Base-by-base conservation (phyloP, 202 grass and related monocot species). In the Alloteropsis angusta region DNA sequence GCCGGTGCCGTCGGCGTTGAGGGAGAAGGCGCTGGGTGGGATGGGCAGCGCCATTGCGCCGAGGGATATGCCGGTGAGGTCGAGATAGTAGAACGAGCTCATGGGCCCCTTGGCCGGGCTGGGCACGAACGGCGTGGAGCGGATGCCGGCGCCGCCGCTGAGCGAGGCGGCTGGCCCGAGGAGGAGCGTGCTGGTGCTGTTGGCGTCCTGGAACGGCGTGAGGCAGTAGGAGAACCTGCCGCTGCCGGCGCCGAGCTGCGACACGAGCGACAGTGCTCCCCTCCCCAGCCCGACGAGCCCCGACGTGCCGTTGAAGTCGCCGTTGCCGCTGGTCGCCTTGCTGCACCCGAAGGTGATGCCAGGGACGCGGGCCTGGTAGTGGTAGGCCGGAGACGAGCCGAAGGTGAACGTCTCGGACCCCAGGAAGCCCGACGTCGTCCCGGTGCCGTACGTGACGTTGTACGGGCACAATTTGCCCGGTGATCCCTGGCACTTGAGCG, bases 201-300 rank as follows among this genome's bases (percentile, higher is more conserved):
- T 68, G 9, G 68, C 45, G 49, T 88, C 70, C 34, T 85, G n/a
- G 50, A 85, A 80, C 3, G 87, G 70, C 22, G 89, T 88, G 61
- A 97, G 78, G 80, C 93, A 91, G 80, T 93, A 93, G 23, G 93
- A 97, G 61, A 97, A 97, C 59, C 32, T 87, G 34, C 60, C 46
- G 10, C 32, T 87, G 34, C 60, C 46, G 10, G 70, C 75, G 25
- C 59, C 58, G 50, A 93, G 78, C 76, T 97, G 93, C 0, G 88
- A 83, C 2, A 87, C 85, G 39, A 97, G 87, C 12, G 90, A 97
- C 18, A 87, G 37, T n/a, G 23, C 0, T 0, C 83, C 88, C 41
- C 88, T 60, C 1, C 90, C 80, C 1, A 97, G 62, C 4, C 85
- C 93, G 57, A 93, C 88, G 35, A 97, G 68, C 1, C 90, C 90